phyloP scores from a whole-genome alignment of 1,284 basidiomycete genomes.

The Golubevia sp. region DNA sequence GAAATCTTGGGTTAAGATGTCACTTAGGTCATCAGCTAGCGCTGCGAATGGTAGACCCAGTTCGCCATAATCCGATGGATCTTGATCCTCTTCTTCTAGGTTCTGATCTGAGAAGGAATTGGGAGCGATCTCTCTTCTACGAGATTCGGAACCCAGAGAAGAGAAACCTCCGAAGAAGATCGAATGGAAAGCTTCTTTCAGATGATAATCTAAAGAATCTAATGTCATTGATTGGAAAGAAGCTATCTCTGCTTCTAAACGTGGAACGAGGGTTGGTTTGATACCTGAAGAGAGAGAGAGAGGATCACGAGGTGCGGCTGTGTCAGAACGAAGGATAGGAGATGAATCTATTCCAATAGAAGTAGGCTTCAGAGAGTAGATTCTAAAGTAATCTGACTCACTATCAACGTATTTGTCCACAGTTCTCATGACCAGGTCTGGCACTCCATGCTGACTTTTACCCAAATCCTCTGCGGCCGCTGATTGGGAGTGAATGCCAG shows the following conservation, averaged over 20 bases:
- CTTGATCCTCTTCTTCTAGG: slow-evolving; percentile 5
- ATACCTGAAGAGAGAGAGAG: neutral
- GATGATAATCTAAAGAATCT: slow-evolving; percentile 5
- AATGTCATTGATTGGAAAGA: slow-evolving; percentile 9
- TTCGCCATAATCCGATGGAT: slow-evolving; percentile 3
- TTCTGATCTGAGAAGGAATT: slow-evolving; percentile 1
- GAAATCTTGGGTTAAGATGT: slow-evolving; percentile 3
- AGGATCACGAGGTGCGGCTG: neutral
- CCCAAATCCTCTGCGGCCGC: neutral
- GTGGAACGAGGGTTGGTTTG: slow-evolving; percentile 3
- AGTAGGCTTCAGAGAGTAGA: too few species aligned
- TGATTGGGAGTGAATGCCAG: too few species aligned
- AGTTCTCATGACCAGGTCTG: slow-evolving; percentile 7
- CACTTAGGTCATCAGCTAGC: slow-evolving; percentile 5
- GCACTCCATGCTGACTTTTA: neutral
- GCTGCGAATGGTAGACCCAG: slow-evolving; percentile 2
- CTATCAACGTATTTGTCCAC: slow-evolving; percentile 9
- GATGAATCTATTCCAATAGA: neutral
- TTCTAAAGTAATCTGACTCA: neutral
- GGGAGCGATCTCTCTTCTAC: neutral
- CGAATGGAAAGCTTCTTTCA: slow-evolving; percentile 8
- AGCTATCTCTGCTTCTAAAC: slow-evolving; percentile 4
- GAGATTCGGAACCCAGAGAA: slow-evolving; percentile 1
- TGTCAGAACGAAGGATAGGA: neutral
- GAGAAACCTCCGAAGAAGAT: slow-evolving; percentile 7